Evolutionary conservation across 2,329 filamentous ascomycete genomes (phyloP).

Genomic region (Pseudogymnoascus sp.): DNA sequence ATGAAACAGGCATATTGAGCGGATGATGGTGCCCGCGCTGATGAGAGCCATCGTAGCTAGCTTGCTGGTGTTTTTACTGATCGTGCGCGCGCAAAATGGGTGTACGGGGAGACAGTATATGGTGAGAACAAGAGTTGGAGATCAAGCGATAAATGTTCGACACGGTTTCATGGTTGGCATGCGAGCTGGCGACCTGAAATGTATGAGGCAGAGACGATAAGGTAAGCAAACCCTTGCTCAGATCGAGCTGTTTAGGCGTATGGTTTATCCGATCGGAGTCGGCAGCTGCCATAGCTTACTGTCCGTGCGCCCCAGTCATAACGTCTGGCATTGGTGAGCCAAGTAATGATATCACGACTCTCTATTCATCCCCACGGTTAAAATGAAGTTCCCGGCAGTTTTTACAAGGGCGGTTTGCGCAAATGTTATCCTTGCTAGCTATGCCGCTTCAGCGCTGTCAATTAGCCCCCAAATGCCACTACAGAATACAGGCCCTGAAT

Average conservation of each 20-base stretch:
- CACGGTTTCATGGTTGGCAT: conserved; percentile 8
- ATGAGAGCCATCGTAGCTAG: conserved; percentile 63
- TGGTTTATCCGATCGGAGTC: conserved; percentile 5
- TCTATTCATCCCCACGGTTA: neutral
- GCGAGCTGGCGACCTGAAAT: conserved; percentile 1
- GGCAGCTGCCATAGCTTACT: neutral
- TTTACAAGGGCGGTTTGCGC: neutral
- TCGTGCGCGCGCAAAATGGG: neutral
- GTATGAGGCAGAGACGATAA: neutral
- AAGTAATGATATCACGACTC: neutral
- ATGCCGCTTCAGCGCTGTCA: conserved; percentile 12
- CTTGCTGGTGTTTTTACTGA: conserved; percentile 4
- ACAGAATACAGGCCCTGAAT: conserved; percentile 11
- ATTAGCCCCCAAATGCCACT: conserved; percentile 15
- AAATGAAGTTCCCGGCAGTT: neutral
- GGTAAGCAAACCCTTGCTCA: conserved; percentile 8
- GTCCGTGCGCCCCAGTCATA: neutral
- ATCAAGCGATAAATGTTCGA: conserved; percentile 2
- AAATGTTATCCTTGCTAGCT: conserved; percentile 15
- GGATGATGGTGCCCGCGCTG: conserved; percentile 72
- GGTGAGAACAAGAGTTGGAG: neutral
- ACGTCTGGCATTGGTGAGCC: neutral
- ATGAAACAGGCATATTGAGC: conserved; percentile 75
- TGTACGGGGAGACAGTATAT: neutral
- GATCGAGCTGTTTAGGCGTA: conserved; percentile 10